Evolutionary conservation across 805 yeast genomes (phyloP).

Genomic region (Saccharomycopsis sp.): DNA sequence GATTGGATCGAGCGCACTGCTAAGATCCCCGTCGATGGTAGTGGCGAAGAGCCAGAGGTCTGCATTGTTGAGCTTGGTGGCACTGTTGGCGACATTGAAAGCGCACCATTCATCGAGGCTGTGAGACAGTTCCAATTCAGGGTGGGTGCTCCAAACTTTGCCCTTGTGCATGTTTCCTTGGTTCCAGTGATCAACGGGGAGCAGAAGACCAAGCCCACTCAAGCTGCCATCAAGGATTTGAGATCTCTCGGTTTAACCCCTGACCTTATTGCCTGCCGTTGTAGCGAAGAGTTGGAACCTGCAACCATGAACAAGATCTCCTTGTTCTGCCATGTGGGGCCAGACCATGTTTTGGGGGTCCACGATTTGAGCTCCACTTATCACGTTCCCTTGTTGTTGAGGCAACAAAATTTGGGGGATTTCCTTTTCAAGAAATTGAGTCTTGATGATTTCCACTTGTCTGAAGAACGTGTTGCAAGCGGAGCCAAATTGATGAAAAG

Average conservation of each 20-base stretch:
- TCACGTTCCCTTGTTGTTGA: conserved; percentile 88
- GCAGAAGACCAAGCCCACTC: conserved; percentile 98
- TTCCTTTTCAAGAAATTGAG: conserved; percentile 62
- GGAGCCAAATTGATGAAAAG: conserved; percentile 64
- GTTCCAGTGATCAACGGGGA: conserved; percentile 98
- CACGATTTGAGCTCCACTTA: conserved; percentile 96
- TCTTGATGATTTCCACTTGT: conserved; percentile 39
- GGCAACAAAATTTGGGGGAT: conserved; percentile 76
- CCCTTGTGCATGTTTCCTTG: conserved; percentile 90
- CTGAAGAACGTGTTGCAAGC: conserved; percentile 42
- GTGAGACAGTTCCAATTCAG: conserved; percentile 97
- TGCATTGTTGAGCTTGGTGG: conserved; percentile 98
- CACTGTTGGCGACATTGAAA: conserved; percentile 98
- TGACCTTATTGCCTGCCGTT: conserved; percentile 97
- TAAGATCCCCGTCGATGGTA: conserved; percentile 80
- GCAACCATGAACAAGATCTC: conserved; percentile 93
- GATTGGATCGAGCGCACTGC: conserved; percentile 97
- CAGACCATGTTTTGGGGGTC: conserved; percentile 95
- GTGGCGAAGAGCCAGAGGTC: conserved; percentile 86
- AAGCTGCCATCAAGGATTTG: conserved; percentile 95
- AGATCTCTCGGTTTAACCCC: conserved; percentile 92
- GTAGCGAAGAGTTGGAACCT: conserved; percentile 69
- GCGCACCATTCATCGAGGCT: conserved; percentile 98
- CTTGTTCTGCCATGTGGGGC: conserved; percentile 98
- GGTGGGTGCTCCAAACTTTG: conserved; percentile 89